These are phyloP conservation scores for Carallia brachiata DNA, from an alignment of 345 rosid species.

Conservation along the genomic window DNA sequence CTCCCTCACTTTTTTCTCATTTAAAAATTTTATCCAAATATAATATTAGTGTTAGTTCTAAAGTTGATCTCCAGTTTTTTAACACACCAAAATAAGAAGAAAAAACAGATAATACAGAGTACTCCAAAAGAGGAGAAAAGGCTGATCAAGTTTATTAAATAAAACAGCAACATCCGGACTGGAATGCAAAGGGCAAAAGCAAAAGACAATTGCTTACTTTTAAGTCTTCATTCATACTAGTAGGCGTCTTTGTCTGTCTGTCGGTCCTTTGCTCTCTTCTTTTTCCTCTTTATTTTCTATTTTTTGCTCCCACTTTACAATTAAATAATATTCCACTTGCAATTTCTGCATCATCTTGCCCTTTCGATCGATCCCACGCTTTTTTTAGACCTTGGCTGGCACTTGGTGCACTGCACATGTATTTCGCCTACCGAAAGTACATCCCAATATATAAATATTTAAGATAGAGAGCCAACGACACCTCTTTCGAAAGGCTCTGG, in stretches of 20 bases:
- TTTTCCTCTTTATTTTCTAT: neutral
- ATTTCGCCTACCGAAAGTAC: too few relatives aligned
- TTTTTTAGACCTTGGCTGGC: neutral
- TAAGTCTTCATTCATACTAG: neutral
- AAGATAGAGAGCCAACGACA: too few relatives aligned
- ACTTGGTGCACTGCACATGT: slow-evolving; percentile 9
- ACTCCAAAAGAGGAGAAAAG: too few relatives aligned
- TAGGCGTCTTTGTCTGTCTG: slow-evolving; percentile 13
- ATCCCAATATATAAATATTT: too few relatives aligned
- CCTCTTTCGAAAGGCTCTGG: neutral
- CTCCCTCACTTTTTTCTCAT: too few relatives aligned
- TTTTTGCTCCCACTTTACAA: neutral
- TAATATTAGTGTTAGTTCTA: too few relatives aligned
- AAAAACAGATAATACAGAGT: too few relatives aligned
- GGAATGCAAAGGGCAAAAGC: neutral
- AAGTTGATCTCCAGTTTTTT: too few relatives aligned
- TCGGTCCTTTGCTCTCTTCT: neutral
- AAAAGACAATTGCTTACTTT: neutral
- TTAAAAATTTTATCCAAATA: too few relatives aligned
- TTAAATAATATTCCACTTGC: neutral
- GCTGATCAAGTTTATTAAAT: too few relatives aligned
- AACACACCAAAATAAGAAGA: too few relatives aligned
- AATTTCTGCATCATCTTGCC: neutral
- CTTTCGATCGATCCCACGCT: neutral
- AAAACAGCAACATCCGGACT: too few relatives aligned